phyloP scores from a whole-genome alignment of 257 asterid species.

The Nemophila menziesii region DNA sequence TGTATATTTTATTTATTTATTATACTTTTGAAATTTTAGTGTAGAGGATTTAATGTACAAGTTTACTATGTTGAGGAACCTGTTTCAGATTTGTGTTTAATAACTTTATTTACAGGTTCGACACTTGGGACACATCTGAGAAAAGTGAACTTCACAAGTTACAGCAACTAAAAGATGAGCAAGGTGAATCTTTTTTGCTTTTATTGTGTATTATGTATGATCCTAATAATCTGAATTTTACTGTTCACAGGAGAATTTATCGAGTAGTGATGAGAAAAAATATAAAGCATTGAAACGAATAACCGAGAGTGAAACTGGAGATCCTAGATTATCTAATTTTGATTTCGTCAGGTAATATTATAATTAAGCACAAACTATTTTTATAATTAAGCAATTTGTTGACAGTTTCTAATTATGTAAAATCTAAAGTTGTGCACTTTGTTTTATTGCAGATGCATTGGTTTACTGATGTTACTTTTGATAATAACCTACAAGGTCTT shows the following conservation, averaged over 20 bases:
- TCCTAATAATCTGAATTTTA: conserved; percentile 4
- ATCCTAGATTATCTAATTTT: conserved; percentile 89
- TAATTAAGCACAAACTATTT: no score
- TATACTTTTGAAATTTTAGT: no score
- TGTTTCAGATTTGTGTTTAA: no score
- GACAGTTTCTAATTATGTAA: no score
- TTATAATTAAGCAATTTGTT: no score
- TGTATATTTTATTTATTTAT: no score
- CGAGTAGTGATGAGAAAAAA: conserved; percentile 95
- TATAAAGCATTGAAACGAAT: conserved; percentile 88
- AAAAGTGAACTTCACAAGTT: conserved; percentile 96
- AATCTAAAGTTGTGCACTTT: no score
- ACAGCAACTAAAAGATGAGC: conserved; percentile 97
- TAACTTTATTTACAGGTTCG: conserved; percentile 73
- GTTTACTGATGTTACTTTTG: no score
- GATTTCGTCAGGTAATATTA: conserved; percentile 84
- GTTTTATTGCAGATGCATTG: no score
- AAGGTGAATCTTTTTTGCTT: conserved; percentile 32
- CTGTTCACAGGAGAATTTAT: conserved; percentile 96
- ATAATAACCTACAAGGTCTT: no score
- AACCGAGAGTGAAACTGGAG: conserved; percentile 99
- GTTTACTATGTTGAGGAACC: no score
- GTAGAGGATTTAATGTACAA: no score
- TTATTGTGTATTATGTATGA: neutral
- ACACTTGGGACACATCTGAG: conserved; percentile 94